Evolutionary conservation across 2,329 filamentous ascomycete genomes (phyloP).

Genomic region (Trichoderma brevicompactum): DNA sequence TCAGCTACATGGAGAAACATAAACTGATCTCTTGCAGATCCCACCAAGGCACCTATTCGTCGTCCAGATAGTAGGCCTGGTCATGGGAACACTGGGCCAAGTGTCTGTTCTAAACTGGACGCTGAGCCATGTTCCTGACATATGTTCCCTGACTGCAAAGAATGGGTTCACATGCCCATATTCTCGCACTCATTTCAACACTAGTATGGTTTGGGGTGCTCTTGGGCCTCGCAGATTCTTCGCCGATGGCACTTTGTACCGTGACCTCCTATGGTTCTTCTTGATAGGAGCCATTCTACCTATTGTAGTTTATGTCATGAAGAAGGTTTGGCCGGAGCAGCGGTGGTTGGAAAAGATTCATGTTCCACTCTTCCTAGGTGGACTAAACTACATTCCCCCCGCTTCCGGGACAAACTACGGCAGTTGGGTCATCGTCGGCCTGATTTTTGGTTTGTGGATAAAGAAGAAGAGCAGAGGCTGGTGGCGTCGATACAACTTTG

Average conservation of each 20-base stretch:
- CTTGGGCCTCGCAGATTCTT: constrained; percentile 62
- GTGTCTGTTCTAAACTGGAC: constrained; percentile 46
- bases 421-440: constrained; percentile 40
- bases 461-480: constrained; percentile 36
- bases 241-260: constrained; percentile 54
- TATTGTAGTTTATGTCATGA: constrained; percentile 49
- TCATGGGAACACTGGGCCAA: constrained; percentile 51
- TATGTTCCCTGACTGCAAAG: constrained; percentile 51
- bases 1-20: neutral
- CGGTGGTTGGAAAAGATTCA: constrained; percentile 39
- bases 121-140: constrained; percentile 51
- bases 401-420: constrained; percentile 42
- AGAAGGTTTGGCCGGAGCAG: constrained; percentile 34
- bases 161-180: constrained; percentile 52
- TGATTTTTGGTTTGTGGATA: constrained; percentile 37
- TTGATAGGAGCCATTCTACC: constrained; percentile 56
- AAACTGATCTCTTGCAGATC: constrained; percentile 38
- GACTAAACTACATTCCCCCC: constrained; percentile 42
- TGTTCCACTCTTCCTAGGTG: constrained; percentile 40
- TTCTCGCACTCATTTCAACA: constrained; percentile 52
- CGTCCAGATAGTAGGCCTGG: constrained; percentile 48
- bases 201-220: constrained; percentile 60
- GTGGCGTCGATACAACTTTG: constrained; percentile 42
- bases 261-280: constrained; percentile 57
- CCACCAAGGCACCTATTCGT: constrained; percentile 51